These are phyloP conservation scores for Penicillium sp. DNA, from an alignment of 2,329 filamentous ascomycete genomes.

Conservation along the genomic window DNA sequence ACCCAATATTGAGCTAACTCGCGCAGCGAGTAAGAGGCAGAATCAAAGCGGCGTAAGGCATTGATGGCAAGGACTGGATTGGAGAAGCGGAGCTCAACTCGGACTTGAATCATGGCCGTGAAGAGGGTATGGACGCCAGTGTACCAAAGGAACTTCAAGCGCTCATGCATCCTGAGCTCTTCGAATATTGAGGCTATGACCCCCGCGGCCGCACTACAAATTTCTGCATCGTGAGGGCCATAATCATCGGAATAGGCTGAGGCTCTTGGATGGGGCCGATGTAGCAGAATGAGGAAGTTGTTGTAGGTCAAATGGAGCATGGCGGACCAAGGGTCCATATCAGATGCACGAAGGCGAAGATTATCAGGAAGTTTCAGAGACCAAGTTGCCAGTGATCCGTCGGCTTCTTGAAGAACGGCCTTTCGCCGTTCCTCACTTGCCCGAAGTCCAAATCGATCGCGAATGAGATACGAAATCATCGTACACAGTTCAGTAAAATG, in stretches of 20 bases:
- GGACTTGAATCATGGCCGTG: conserved; percentile 48
- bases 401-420: conserved; percentile 41
- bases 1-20: conserved; percentile 44
- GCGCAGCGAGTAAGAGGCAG: conserved; percentile 41
- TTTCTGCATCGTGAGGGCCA: conserved; percentile 46
- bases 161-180: conserved; percentile 41
- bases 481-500: conserved; percentile 52
- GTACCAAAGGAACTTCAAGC: conserved; percentile 45
- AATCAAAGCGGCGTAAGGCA: conserved; percentile 45
- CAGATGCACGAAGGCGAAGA: conserved; percentile 40
- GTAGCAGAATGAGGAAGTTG: conserved; percentile 46
- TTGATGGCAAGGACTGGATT: conserved; percentile 47
- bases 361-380: conserved; percentile 42
- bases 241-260: conserved; percentile 45
- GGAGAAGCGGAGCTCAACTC: conserved; percentile 46
- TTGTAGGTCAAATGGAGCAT: conserved; percentile 47
- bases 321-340: conserved; percentile 45
- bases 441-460: conserved; percentile 42
- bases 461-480: conserved; percentile 48
- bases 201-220: conserved; percentile 45
- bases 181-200: conserved; percentile 48
- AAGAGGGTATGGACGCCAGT: conserved; percentile 46
- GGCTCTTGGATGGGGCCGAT: conserved; percentile 44
- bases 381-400: conserved; percentile 44
- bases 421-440: conserved; percentile 42